Evolutionary conservation across 176 grass and related monocot genomes (phyloP).

Genomic region (Avena sativa): DNA sequence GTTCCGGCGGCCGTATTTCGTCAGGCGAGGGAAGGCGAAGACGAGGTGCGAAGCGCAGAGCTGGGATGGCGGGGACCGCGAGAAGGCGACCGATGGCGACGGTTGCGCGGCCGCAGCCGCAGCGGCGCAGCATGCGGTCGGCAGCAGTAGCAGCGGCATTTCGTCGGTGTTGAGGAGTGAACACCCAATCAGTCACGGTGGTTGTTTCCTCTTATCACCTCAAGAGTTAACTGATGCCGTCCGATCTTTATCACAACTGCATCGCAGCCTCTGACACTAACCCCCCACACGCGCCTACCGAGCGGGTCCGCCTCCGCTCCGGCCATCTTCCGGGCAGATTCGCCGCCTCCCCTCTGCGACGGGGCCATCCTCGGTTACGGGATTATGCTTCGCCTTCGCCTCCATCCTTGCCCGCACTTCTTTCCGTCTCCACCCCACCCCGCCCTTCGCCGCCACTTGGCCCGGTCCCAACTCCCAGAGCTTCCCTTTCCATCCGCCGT

Average conservation of each 20-base stretch:
- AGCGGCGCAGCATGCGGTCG: slow-evolving; percentile 6
- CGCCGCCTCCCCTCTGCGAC: neutral
- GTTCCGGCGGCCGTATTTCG: slow-evolving; percentile 43
- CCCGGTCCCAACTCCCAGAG: neutral
- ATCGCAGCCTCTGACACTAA: neutral
- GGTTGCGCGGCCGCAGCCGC: neutral
- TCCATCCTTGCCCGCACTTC: neutral
- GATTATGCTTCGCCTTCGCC: slow-evolving; percentile 22
- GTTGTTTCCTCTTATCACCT: slow-evolving; percentile 7
- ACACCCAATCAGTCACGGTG: neutral
- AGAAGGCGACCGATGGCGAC: slow-evolving; percentile 10
- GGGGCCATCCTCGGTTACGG: neutral
- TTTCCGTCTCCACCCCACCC: neutral
- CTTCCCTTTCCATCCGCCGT: neutral
- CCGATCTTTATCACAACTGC: slow-evolving; percentile 48
- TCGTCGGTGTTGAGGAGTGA: neutral
- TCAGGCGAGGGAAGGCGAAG: slow-evolving; percentile 46
- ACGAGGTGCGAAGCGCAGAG: slow-evolving; percentile 14
- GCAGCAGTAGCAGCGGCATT: slow-evolving; percentile 41
- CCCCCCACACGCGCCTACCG: neutral
- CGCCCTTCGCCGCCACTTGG: neutral
- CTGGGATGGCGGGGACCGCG: neutral
- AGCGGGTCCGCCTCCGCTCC: neutral
- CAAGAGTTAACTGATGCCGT: slow-evolving; percentile 8
- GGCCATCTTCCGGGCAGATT: neutral